phyloP scores from a whole-genome alignment of 495 filamentous ascomycete genomes.

The Elasticomyces elasticus region DNA sequence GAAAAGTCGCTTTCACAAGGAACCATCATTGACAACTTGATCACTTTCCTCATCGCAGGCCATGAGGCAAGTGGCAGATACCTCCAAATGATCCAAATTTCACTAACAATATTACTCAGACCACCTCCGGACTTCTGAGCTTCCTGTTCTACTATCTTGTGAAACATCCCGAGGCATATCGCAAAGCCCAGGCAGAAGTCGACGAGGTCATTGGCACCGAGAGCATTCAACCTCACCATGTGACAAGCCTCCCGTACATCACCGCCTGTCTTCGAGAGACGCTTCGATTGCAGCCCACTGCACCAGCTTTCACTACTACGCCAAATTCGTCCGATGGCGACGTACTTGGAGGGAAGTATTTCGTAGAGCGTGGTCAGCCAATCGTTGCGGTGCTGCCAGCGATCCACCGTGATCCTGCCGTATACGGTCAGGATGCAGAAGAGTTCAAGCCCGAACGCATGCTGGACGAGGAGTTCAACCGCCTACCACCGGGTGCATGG shows the following conservation, averaged over 20 bases:
- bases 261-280: conserved; percentile 62
- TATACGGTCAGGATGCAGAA: conserved; percentile 48
- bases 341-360: conserved; percentile 55
- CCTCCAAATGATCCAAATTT: conserved; percentile 13
- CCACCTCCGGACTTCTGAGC: conserved; percentile 28
- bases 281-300: conserved; percentile 54
- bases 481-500: conserved; percentile 45
- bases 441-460: conserved; percentile 56
- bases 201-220: conserved; percentile 55
- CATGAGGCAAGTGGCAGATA: background rate
- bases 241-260: conserved; percentile 57
- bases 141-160: conserved; percentile 49
- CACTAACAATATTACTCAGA: conserved; percentile 19
- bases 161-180: conserved; percentile 49
- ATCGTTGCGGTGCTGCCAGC: conserved; percentile 52
- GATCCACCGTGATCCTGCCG: conserved; percentile 56
- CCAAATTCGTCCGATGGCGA: conserved; percentile 43
- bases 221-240: conserved; percentile 54
- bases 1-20: conserved; percentile 25
- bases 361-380: conserved; percentile 48
- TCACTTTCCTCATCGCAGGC: conserved; percentile 23
- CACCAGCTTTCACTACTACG: conserved; percentile 45
- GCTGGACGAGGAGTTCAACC: conserved; percentile 51
- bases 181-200: conserved; percentile 55
- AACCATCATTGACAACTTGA: conserved; percentile 26